A percentile compares a stretch with the other conserved stretches of the same genome.
These are phyloP conservation scores for Hymenoscyphus linearis DNA, from an alignment of 2,329 filamentous ascomycete genomes.

Conservation along the genomic window DNA sequence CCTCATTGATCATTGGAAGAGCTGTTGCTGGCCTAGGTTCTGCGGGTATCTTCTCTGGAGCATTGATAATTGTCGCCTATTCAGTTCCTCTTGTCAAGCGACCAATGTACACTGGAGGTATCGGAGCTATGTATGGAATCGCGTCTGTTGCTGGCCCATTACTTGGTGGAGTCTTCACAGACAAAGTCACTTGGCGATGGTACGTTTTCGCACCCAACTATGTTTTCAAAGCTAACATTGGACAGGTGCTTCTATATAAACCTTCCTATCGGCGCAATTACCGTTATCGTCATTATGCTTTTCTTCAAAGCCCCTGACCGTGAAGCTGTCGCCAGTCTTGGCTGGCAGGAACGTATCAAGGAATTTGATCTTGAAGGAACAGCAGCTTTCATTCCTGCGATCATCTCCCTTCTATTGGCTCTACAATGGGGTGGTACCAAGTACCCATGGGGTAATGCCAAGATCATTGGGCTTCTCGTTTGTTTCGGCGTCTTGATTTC, in stretches of 20 bases:
- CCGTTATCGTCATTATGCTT: slow-evolving; percentile 32
- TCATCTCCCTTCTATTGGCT: slow-evolving; percentile 34
- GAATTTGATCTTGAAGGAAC: slow-evolving; percentile 34
- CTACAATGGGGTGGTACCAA: slow-evolving; percentile 30
- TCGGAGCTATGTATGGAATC: slow-evolving; percentile 29
- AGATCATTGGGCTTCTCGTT: slow-evolving; percentile 14
- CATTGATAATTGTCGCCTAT: slow-evolving; percentile 31
- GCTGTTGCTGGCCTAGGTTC: slow-evolving; percentile 32
- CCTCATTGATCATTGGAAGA: slow-evolving; percentile 33
- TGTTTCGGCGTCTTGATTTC: slow-evolving; percentile 9
- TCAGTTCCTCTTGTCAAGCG: slow-evolving; percentile 26
- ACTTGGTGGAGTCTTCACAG: slow-evolving; percentile 31
- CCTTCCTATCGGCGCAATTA: slow-evolving; percentile 31
- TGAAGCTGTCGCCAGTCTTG: slow-evolving; percentile 10
- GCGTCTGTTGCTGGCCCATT: slow-evolving; percentile 27
- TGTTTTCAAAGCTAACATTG: background rate
- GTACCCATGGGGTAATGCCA: slow-evolving; percentile 32
- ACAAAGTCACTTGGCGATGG: slow-evolving; percentile 29
- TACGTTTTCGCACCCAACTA: background rate
- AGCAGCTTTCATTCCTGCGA: slow-evolving; percentile 24
- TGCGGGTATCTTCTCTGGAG: slow-evolving; percentile 32
- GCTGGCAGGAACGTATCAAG: slow-evolving; percentile 17
- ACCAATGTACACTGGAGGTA: slow-evolving; percentile 20
- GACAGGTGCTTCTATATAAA: slow-evolving; percentile 30
- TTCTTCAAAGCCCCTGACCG: slow-evolving; percentile 34